Base-by-base conservation (phyloP, 352 stramenopile species). In the Pythium chondricola region DNA sequence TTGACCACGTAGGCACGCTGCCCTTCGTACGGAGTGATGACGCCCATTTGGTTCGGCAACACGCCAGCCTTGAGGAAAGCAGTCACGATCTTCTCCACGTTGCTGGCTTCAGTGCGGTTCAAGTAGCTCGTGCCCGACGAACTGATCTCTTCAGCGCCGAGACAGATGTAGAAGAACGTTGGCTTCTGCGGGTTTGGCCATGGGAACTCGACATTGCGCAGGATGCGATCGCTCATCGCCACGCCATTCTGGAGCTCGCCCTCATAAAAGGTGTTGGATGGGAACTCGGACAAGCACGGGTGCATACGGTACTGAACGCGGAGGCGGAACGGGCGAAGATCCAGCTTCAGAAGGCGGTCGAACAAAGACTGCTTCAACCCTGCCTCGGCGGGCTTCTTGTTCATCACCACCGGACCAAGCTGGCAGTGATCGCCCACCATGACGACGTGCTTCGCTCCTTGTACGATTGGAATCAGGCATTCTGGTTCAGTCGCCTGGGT, bases 241-340 rank as follows among this genome's bases (percentile, higher is more conserved):
- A 99, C 94, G 36, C 97, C 97, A 61, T 99, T 99, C 67, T 99
- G 94, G 37, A 99, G 71, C 52, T 95, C 96, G 41, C 97, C 97
- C 64, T 99, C 97, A 61, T 99, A 99, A 59, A 99, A 99, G 60
- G 95, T 97, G 57, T 99, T 99, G 9, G 95, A 99, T 5, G 96
- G 96, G 58, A 99, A 99, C 67, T 99, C 96, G 0, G 94, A 98
- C 40, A 99, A 69, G 48, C 89, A 97, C 16, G 97, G 97, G 55
- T 99, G 97, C 96, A 99, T 99, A 29, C 97, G 93, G 72, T 99
- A 99, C 69, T 99, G 97, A 6, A 99, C 95, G 41, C 96, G 85
- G 13, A 99, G 85, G 32, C 96, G 93, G 63, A 98, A 98, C 10
- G 97, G 97, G 30, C 92, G 90, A 55, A 98, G 85, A 43, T 96